Percentiles rank a stretch among this genome's conserved stretches.
These are phyloP conservation scores for Erysimum pusillum DNA, from an alignment of 441 rosid genomes.

Conservation along the genomic window DNA sequence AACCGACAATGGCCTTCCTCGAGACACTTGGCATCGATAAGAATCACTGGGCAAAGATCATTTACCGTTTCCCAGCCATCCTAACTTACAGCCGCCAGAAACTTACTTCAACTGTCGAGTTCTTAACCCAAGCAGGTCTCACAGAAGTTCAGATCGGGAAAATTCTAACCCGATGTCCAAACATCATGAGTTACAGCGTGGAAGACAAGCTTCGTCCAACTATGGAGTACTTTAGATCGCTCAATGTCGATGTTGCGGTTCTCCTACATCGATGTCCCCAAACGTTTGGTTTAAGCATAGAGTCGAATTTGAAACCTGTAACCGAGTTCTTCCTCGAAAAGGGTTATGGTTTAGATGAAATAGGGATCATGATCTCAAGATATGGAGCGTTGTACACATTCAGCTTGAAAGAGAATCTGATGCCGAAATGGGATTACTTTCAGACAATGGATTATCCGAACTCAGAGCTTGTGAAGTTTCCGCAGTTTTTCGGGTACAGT, in stretches of 20 bases:
- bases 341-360: slow-evolving; percentile 63
- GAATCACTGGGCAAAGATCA: slow-evolving; percentile 79
- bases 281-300: slow-evolving; percentile 75
- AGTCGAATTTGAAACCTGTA: slow-evolving; percentile 72
- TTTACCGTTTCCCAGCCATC: slow-evolving; percentile 71
- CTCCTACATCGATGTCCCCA: slow-evolving; percentile 75
- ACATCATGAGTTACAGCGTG: slow-evolving; percentile 71
- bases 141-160: slow-evolving; percentile 64
- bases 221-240: slow-evolving; percentile 64
- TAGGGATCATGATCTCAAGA: slow-evolving; percentile 73
- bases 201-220: slow-evolving; percentile 77
- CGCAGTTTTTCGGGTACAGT: slow-evolving; percentile 83
- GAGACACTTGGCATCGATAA: slow-evolving; percentile 77
- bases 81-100: slow-evolving; percentile 79
- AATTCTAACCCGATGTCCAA: slow-evolving; percentile 70
- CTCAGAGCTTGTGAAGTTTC: slow-evolving; percentile 76
- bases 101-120: slow-evolving; percentile 60
- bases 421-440: slow-evolving; percentile 83
- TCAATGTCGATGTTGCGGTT: slow-evolving; percentile 65
- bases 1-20: slow-evolving; percentile 73
- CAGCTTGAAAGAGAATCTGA: slow-evolving; percentile 69
- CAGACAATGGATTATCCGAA: slow-evolving; percentile 76
- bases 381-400: slow-evolving; percentile 73
- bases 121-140: slow-evolving; percentile 72
- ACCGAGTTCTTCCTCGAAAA: slow-evolving; percentile 69